Base-by-base conservation (phyloP, 148 eudicot genomes). In the Beta vulgaris region DNA sequence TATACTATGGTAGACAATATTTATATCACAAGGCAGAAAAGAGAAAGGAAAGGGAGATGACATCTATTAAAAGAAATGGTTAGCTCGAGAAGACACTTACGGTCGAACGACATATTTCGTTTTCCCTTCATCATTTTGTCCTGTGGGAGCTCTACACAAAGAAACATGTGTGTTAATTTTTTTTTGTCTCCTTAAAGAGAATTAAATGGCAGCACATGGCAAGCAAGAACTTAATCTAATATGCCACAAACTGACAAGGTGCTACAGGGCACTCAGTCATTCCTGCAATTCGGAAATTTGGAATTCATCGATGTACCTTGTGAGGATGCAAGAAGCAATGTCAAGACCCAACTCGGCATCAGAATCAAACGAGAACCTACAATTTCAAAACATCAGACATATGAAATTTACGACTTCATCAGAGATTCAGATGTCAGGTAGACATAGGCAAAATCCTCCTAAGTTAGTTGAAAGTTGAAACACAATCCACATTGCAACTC, bases 301-400 rank as follows among this genome's bases (percentile, higher is more conserved):
- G 62, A 32, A 81, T 42, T 46, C 39, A 43, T 31, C 60, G 68
- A 67, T 46, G 25, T 87, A 91, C 99, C 99, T 92, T 69, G 99
- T 96, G 77, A 96, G 73, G 62, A 96, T 12, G 88, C 99, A 96
- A 26, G 99, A 96, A 69, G 99, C 99, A 80, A 96, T 86, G 87
- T 96, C 88, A 80, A 92, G 98, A 75, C 99, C 99, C 81, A 96
- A 87, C 79, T 89, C 87, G 53, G 82, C 81, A 76, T 77, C 71
- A 15, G 98, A 89, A 84, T 96, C 98, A 87, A 92, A 96, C 66
- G 98, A 77, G 84, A 96, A 96, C 83, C 99, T 95, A 84, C 75
- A 74, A 87, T 79, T 64, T 57, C 36, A 73, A 31, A 57, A 46
- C 42, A 76, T 46, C 55, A 72, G 26, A 65, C 18, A 35, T 31